Percentiles rank a stretch among this genome's conserved stretches.
Conservation (phyloP, 371 early-diverging fungal species). For the Zychaea mexicana region DNA sequence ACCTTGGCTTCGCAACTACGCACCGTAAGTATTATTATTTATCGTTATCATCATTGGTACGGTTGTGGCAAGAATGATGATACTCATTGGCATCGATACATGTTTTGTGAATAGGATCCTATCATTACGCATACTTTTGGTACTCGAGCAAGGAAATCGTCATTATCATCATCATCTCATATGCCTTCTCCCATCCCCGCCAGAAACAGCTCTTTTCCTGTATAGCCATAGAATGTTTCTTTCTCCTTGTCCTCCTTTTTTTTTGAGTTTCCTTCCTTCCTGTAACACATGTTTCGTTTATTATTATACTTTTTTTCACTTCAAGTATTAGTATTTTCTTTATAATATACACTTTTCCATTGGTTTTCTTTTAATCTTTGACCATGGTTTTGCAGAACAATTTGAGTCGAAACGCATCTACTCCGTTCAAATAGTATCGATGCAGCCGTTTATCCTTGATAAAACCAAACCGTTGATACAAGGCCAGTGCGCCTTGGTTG, state of each 20-base stretch:
- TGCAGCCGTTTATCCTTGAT: conserved; percentile 89
- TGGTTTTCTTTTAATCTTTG: background rate
- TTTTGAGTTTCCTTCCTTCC: background rate
- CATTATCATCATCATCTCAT: background rate
- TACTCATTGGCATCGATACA: background rate
- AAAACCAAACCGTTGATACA: conserved; percentile 94
- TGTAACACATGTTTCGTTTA: no score
- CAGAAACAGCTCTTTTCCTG: background rate
- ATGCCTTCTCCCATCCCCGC: no score
- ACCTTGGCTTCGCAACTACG: conserved; percentile 32
- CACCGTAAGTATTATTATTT: conserved; percentile 16
- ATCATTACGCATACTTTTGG: background rate
- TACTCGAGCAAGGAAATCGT: background rate
- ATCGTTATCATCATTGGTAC: background rate
- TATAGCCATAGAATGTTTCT: background rate
- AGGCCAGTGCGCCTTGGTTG: conserved; percentile 81
- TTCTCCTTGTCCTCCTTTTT: background rate
- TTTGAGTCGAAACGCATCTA: conserved; percentile 90
- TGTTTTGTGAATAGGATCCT: background rate
- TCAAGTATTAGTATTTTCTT: background rate
- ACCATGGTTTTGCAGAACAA: conserved; percentile 66
- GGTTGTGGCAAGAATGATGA: no score
- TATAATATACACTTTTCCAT: background rate
- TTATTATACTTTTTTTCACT: no score
- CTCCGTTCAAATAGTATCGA: conserved; percentile 93